Percentiles rank a stretch among this genome's conserved stretches.
These are phyloP conservation scores for Chrysoporthe deuterocubensis DNA, from an alignment of 2,329 filamentous ascomycete species.

Conservation along the genomic window DNA sequence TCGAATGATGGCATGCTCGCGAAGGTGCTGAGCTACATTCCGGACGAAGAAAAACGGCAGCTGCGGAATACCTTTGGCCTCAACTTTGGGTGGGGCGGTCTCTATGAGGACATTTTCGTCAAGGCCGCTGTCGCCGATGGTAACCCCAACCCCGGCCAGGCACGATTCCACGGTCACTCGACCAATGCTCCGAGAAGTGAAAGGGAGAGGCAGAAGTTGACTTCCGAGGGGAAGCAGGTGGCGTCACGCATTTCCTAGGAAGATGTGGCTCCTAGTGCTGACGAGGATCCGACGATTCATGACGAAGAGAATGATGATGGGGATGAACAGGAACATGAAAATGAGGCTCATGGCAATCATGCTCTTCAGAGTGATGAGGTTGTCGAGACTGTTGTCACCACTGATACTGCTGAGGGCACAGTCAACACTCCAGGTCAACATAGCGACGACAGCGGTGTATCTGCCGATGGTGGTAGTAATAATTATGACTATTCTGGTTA, in stretches of 20 bases:
- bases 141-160: conserved; percentile 40
- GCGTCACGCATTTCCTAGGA: conserved; percentile 16
- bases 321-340: conserved; percentile 5
- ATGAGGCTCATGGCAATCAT: neutral
- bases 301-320: neutral
- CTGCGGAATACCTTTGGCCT: conserved; percentile 42
- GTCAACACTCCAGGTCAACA: too few relatives aligned
- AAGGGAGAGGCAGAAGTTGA: neutral
- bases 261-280: neutral
- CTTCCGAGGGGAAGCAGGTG: conserved; percentile 20
- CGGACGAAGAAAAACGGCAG: conserved; percentile 35
- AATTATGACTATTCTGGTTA: too few relatives aligned
- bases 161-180: conserved; percentile 45
- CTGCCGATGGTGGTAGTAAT: too few relatives aligned
- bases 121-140: conserved; percentile 43
- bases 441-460: too few relatives aligned
- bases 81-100: conserved; percentile 41
- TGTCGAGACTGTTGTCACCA: too few relatives aligned
- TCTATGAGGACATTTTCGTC: conserved; percentile 40
- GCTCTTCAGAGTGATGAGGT: neutral
- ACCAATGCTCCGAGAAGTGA: conserved; percentile 21
- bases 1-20: conserved; percentile 43
- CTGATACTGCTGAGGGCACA: too few relatives aligned
- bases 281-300: conserved; percentile 13
- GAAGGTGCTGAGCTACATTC: conserved; percentile 39